Percentiles rank a stretch among this genome's conserved stretches.
These are phyloP conservation scores for Escovopsis sp. DNA, from an alignment of 2,329 filamentous ascomycete genomes.

Conservation along the genomic window DNA sequence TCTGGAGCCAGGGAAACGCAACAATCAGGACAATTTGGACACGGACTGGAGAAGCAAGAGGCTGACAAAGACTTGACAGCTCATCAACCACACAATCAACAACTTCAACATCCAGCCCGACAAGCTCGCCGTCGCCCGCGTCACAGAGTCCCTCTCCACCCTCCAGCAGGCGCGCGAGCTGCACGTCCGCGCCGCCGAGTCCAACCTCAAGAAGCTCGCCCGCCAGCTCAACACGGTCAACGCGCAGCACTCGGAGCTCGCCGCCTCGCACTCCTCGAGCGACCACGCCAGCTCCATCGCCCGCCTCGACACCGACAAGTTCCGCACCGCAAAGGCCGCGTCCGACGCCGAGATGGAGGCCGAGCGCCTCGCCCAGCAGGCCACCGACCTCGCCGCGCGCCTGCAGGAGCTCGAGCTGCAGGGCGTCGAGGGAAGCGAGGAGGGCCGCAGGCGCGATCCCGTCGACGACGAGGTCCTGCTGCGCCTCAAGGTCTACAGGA, in stretches of 20 bases:
- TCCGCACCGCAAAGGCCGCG: constrained; percentile 82
- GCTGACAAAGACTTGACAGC: constrained; percentile 30
- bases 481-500: constrained; percentile 80
- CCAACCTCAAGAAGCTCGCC: constrained; percentile 53
- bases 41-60: neutral
- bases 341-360: constrained; percentile 85
- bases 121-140: constrained; percentile 67
- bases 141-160: constrained; percentile 68
- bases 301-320: constrained; percentile 82
- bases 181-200: constrained; percentile 56
- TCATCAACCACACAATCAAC: constrained; percentile 79
- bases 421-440: constrained; percentile 55
- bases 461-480: constrained; percentile 54
- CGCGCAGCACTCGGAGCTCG: constrained; percentile 63
- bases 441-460: constrained; percentile 21
- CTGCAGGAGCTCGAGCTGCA: constrained; percentile 76
- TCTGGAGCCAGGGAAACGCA: too few relatives aligned
- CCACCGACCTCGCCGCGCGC: constrained; percentile 58
- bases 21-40: neutral
- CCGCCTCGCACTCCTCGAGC: constrained; percentile 58
- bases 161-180: constrained; percentile 74
- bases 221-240: constrained; percentile 63
- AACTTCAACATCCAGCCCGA: constrained; percentile 95
- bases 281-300: constrained; percentile 75
- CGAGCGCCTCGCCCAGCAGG: constrained; percentile 72